These are phyloP conservation scores for Vachellia collinsii DNA, from an alignment of 306 rosid species.

Conservation along the genomic window DNA sequence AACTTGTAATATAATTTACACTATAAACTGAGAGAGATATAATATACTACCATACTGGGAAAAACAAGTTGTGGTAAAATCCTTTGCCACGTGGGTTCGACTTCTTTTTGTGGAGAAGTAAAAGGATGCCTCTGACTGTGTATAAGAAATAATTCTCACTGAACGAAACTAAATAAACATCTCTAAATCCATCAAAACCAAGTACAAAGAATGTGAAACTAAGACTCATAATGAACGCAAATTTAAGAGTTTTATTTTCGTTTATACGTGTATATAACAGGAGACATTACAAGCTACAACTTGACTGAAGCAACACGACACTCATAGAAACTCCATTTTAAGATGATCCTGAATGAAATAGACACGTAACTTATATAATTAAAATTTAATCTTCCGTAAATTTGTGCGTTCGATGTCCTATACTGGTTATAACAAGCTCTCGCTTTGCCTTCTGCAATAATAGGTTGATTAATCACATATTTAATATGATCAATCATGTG, in stretches of 20 bases:
- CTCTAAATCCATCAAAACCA: no score
- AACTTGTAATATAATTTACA: no score
- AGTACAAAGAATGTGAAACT: no score
- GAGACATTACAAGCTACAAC: background rate
- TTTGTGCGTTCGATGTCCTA: background rate
- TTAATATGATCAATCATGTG: background rate
- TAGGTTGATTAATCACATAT: background rate
- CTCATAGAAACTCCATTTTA: no score
- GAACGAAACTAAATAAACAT: background rate
- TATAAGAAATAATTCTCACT: background rate
- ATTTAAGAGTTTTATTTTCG: no score
- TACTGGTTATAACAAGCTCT: background rate
- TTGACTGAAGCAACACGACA: background rate
- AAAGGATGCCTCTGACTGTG: background rate
- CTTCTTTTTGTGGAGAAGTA: background rate
- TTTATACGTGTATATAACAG: no score
- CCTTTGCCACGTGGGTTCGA: background rate
- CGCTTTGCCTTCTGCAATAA: background rate
- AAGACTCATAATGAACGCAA: no score
- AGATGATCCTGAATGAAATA: background rate
- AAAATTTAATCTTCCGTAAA: background rate
- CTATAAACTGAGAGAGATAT: no score
- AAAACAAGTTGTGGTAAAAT: background rate
- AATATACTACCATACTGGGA: no score
- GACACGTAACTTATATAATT: background rate